phyloP scores from a whole-genome alignment of 1,139 yeast genomes.

The Zygoascus hellenicus region DNA sequence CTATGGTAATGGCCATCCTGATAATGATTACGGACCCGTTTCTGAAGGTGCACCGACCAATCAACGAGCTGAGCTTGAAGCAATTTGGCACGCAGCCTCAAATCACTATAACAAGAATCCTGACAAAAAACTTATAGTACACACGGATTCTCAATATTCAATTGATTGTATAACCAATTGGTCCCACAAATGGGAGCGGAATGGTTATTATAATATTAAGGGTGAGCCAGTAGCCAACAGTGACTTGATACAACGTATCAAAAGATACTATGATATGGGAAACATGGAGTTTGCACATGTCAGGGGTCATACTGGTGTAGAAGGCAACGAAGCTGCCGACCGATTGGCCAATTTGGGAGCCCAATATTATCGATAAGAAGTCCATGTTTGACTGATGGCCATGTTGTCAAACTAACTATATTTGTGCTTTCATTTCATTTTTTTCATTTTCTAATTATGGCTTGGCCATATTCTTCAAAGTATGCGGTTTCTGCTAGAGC shows the following conservation, averaged over 20 bases:
- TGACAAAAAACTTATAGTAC: slow-evolving; percentile 26
- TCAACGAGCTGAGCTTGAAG: slow-evolving; percentile 74
- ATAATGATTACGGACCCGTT: slow-evolving; percentile 52
- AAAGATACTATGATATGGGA: slow-evolving; percentile 24
- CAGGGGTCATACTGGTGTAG: slow-evolving; percentile 61
- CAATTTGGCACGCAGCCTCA: slow-evolving; percentile 44
- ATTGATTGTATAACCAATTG: slow-evolving; percentile 46
- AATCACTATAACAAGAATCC: not conserved
- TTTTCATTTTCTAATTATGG: too few species aligned
- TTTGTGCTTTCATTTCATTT: too few species aligned
- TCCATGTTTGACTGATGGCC: too few species aligned
- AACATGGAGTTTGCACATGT: slow-evolving; percentile 52
- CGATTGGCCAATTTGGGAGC: slow-evolving; percentile 43
- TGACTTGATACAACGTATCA: slow-evolving; percentile 42
- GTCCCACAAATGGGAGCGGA: slow-evolving; percentile 47
- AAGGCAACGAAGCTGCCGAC: slow-evolving; percentile 79
- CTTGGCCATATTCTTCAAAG: too few species aligned
- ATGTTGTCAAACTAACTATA: too few species aligned
- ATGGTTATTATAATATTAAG: slow-evolving; percentile 46
- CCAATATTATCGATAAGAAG: too few species aligned
- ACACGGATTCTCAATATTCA: slow-evolving; percentile 57
- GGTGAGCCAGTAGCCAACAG: slow-evolving; percentile 47
- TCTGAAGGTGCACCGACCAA: slow-evolving; percentile 54
- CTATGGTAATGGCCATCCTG: slow-evolving; percentile 50
- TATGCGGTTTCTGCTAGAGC: too few species aligned